phyloP scores from a whole-genome alignment of 352 stramenopile genomes.

The Peronospora farinosa region DNA sequence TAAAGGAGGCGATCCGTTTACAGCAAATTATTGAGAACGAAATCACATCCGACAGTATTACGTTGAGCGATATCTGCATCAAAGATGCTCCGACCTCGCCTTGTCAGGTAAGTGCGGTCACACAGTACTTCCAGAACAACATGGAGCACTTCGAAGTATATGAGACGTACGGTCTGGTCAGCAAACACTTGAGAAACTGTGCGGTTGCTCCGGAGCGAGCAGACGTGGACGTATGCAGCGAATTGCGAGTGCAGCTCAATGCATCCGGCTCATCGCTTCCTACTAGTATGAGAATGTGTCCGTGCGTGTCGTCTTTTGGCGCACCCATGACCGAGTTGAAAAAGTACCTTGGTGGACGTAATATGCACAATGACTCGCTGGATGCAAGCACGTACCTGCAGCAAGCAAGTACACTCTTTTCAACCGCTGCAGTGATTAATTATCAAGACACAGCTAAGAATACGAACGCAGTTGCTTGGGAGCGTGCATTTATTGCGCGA shows the following conservation, averaged over 20 bases:
- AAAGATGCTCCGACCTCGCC: conserved; percentile 41
- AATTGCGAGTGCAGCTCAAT: conserved; percentile 30
- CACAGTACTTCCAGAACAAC: conserved; percentile 66
- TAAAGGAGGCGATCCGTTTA: conserved; percentile 53
- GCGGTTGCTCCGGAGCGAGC: conserved; percentile 16
- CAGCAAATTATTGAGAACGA: conserved; percentile 34
- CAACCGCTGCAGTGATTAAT: conserved; percentile 46
- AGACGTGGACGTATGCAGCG: conserved; percentile 31
- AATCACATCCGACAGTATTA: conserved; percentile 14
- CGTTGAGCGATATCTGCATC: conserved; percentile 48
- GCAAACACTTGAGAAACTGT: conserved; percentile 43
- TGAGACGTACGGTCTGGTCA: conserved; percentile 35
- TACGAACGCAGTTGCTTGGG: conserved; percentile 50
- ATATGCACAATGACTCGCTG: conserved; percentile 13
- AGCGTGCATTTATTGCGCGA: conserved; percentile 50
- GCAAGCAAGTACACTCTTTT: conserved; percentile 41
- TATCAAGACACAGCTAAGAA: conserved; percentile 37
- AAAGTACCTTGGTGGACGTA: conserved; percentile 47
- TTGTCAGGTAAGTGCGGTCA: conserved; percentile 49
- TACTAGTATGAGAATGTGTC: conserved; percentile 52
- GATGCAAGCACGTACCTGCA: conserved; percentile 30
- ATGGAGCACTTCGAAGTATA: conserved; percentile 49
- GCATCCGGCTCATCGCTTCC: conserved; percentile 33
- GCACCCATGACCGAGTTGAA: conserved; percentile 50
- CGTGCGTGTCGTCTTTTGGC: conserved; percentile 56